Base-by-base conservation (phyloP, 805 yeast genomes). In the Kodamaea hsintzibuensis region DNA sequence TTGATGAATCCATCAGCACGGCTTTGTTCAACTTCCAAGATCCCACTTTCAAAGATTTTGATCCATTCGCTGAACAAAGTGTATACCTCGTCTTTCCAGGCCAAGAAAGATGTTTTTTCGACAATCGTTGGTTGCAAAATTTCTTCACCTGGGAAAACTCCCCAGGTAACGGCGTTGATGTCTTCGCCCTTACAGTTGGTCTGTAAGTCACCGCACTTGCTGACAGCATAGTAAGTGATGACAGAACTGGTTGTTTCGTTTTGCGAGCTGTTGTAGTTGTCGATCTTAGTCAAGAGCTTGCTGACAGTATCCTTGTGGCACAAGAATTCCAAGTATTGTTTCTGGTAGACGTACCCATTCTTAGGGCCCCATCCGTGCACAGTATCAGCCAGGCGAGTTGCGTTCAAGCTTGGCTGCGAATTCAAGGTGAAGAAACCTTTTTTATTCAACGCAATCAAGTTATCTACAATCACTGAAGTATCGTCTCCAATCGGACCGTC, bases 131-230 rank as follows among this genome's bases (percentile, higher is more conserved):
- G 98, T 74, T 93, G 98, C 58, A 90, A 79, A 51, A 93, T 88
- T 73, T 93, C 98, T 65, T 87, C 88, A 39, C 97, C 97, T 25
- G 98, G 98, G 83, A 90, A 91, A 52, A 92, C 91, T 58, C 98
- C 98, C 98, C 98, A 93, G 16, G 98, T 93, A 53, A 93, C 98
- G 7, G 98, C 97, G 66, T 90, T 92, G 58, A 96, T 91, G 57
- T 84, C 88, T 38, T 85, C 89, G 45, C 82, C 85, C 19, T 80
- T 80, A 47, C 91, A 84, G 69, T 92, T 92, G 49, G 96, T 82
- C 16, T 67, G 58, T 51, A 91, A 74, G 42, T 82, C 83, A 2
- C 83, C 81, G 35, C 73, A 65, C 62, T 81, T 82, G 61, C 78
- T 77, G 27, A 89, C 91, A 3, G 92, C 86, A 66, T 91, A 92